phyloP scores from a whole-genome alignment of 495 filamentous ascomycete genomes.

The Delitschia confertaspora region DNA sequence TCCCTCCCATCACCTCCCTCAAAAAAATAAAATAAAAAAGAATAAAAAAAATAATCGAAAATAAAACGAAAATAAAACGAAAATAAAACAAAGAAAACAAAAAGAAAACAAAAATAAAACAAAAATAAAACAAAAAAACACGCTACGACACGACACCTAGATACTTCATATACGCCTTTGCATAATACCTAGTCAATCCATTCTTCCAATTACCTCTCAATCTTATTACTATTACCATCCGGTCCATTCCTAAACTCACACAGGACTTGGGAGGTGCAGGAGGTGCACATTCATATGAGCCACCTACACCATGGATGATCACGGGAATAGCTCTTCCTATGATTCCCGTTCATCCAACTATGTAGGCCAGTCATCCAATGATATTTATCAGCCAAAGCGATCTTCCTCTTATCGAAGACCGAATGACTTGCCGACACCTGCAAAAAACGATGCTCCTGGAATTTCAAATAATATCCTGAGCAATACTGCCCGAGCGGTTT shows the following conservation, averaged over 20 bases:
- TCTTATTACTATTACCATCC: no score
- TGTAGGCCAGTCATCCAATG: constrained; percentile 6
- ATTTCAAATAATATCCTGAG: constrained; percentile 5
- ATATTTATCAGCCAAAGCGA: constrained; percentile 23
- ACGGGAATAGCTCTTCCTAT: constrained; percentile 18
- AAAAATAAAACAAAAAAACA: no score
- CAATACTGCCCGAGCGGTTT: constrained; percentile 15
- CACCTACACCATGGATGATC: constrained; percentile 18
- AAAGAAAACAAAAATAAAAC: no score
- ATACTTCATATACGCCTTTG: no score
- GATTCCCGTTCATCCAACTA: constrained; percentile 10
- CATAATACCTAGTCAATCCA: no score
- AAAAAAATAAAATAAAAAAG: no score
- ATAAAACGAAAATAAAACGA: no score
- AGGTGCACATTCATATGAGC: constrained; percentile 1
- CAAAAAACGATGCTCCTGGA: constrained; percentile 5
- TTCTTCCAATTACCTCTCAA: no score
- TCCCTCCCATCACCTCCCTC: not conserved
- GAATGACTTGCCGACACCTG: constrained; percentile 12
- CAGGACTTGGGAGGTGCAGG: no score
- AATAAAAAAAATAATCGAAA: no score
- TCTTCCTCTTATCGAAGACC: constrained; percentile 19
- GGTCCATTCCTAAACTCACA: not conserved
- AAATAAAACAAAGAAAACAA: no score
- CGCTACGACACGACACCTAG: no score